Conservation (phyloP, 2,329 filamentous ascomycete genomes). For the Fusarium robinianum region DNA sequence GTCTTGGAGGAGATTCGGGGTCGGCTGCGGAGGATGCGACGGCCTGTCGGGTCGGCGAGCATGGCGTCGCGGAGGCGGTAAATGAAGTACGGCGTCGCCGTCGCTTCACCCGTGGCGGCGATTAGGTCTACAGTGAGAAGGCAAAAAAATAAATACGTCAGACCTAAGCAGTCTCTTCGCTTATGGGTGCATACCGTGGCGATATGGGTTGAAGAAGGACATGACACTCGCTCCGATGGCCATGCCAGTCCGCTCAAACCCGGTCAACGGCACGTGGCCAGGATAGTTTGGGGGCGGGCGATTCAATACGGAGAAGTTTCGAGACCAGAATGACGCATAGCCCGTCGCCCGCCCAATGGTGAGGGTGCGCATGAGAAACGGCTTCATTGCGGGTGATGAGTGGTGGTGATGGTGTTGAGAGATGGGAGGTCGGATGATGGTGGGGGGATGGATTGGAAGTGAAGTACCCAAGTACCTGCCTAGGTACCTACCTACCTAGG, state of each 20-base stretch:
- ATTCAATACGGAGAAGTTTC: conserved; percentile 77
- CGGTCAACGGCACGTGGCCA: conserved; percentile 87
- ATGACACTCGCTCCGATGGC: conserved; percentile 66
- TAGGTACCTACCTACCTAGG: too few species aligned
- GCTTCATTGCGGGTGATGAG: too few species aligned
- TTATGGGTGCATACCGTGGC: conserved; percentile 62
- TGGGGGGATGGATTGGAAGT: too few species aligned
- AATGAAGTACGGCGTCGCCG: conserved; percentile 93
- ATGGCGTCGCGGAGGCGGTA: conserved; percentile 89
- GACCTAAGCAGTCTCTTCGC: not conserved
- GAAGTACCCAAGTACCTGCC: too few species aligned
- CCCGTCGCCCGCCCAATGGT: conserved; percentile 23
- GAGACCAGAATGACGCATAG: conserved; percentile 28
- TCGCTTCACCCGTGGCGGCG: conserved; percentile 90
- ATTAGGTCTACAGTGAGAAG: conserved; percentile 71
- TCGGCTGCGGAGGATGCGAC: conserved; percentile 86
- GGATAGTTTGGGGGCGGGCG: conserved; percentile 87
- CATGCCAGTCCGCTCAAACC: conserved; percentile 74
- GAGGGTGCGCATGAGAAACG: too few species aligned
- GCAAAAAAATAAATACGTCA: not conserved
- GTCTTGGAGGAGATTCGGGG: conserved; percentile 84
- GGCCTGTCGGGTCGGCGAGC: conserved; percentile 81
- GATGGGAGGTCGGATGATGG: too few species aligned
- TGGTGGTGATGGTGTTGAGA: too few species aligned
- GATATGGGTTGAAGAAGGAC: conserved; percentile 73